Conservation (phyloP, 208 protist genomes). For the Trichomonas vaginalis region DNA sequence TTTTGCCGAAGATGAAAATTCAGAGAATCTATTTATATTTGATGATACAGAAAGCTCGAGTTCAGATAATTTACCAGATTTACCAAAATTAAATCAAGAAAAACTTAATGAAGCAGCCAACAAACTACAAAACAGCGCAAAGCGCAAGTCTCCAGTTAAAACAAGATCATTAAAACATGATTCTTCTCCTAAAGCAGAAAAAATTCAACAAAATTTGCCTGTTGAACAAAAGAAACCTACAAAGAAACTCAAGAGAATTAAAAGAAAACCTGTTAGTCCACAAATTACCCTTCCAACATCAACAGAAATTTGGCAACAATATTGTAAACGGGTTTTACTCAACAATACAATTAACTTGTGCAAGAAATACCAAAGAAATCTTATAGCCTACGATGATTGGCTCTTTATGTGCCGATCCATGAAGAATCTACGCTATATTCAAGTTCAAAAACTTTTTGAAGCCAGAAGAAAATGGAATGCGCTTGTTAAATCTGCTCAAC, state of each 20-base stretch:
- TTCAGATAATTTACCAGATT: too few species aligned
- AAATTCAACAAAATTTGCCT: too few species aligned
- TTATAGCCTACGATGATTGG: neutral
- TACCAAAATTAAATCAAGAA: neutral
- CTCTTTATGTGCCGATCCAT: too few species aligned
- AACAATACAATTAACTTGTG: neutral
- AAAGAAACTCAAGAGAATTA: neutral
- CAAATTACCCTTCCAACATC: neutral
- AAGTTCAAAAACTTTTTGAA: too few species aligned
- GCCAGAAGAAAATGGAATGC: too few species aligned
- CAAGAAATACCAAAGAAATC: neutral
- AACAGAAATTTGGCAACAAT: neutral
- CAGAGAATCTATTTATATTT: neutral
- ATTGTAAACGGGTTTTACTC: neutral
- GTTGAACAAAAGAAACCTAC: neutral
- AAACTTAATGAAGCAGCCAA: neutral
- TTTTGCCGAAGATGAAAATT: neutral
- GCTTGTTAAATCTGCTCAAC: too few species aligned
- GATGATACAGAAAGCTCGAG: neutral
- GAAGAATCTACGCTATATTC: too few species aligned
- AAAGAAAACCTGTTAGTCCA: neutral
- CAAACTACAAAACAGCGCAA: too few species aligned
- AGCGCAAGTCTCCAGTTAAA: too few species aligned
- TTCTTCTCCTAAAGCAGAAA: neutral
- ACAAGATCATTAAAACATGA: neutral